A percentile compares a stretch with the other conserved stretches of the same genome.
Evolutionary conservation across 441 rosid species (phyloP).

Genomic region (Arabidopsis hybrid): DNA sequence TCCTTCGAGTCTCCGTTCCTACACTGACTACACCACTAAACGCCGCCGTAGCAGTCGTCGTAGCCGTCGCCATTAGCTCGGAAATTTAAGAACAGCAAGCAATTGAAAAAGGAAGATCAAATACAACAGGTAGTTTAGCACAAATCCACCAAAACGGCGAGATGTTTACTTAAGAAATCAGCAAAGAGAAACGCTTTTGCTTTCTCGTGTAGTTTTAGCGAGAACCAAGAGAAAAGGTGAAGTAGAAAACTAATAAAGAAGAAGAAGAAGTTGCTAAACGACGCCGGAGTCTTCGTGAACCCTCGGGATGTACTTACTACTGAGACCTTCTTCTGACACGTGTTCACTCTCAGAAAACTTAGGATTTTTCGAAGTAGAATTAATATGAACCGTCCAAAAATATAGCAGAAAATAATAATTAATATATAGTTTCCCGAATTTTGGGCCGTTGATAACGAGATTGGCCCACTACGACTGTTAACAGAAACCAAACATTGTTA

Average conservation of each 20-base stretch:
- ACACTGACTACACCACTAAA: constrained; percentile 49
- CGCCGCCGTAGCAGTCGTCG: constrained; percentile 61
- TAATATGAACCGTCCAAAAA: constrained; percentile 29
- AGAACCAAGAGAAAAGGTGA: not conserved
- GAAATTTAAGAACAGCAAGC: not conserved
- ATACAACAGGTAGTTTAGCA: constrained; percentile 1
- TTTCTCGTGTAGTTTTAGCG: constrained; percentile 1
- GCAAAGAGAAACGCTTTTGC: constrained; percentile 27
- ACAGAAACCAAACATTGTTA: not conserved
- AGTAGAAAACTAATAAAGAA: constrained; percentile 17
- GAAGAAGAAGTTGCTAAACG: constrained; percentile 31
- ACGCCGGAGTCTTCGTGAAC: constrained; percentile 63
- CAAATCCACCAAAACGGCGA: constrained; percentile 23
- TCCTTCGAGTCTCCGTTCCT: constrained; percentile 32
- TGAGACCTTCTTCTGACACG: constrained; percentile 35
- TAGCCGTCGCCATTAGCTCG: constrained; percentile 44
- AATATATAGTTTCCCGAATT: not conserved
- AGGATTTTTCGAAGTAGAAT: not conserved
- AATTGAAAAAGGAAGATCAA: not conserved
- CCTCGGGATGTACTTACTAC: constrained; percentile 39
- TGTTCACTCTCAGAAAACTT: not conserved
- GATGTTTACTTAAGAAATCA: constrained; percentile 32
- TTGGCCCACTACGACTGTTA: not conserved
- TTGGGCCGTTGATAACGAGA: constrained; percentile 20
- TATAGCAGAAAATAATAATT: not conserved